phyloP scores from a whole-genome alignment of 805 yeast genomes.

The Saccharomycopsis oosterbeekiorum region DNA sequence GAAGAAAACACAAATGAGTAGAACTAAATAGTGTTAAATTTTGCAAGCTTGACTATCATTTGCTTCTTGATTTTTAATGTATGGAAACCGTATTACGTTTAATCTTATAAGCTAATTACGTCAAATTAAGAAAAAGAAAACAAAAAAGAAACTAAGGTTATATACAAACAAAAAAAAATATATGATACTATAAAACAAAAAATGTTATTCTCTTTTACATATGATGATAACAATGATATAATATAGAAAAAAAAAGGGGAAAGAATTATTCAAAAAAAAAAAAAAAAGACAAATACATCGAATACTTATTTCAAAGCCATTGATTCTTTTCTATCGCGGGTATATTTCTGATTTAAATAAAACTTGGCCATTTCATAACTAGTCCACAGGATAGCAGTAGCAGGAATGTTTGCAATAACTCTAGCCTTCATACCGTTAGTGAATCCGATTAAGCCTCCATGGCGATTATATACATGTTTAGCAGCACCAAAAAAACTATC shows the following conservation, averaged over 20 bases:
- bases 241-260: background rate
- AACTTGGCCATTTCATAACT: constrained; percentile 95
- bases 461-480: constrained; percentile 46
- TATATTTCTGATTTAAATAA: constrained; percentile 28
- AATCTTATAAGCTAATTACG: too few relatives aligned
- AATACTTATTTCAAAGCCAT: background rate
- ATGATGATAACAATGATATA: background rate
- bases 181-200: background rate
- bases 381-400: constrained; percentile 96
- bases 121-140: background rate
- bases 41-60: too few relatives aligned
- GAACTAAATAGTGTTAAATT: too few relatives aligned
- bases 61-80: too few relatives aligned
- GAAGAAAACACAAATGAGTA: too few relatives aligned
- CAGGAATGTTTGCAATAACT: constrained; percentile 85
- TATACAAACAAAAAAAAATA: background rate
- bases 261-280: background rate
- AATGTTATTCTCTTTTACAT: background rate
- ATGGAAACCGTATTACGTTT: too few relatives aligned
- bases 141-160: background rate
- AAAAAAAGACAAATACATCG: background rate
- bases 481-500: constrained; percentile 41
- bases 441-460: constrained; percentile 55
- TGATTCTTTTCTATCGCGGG: background rate
- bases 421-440: constrained; percentile 83